Base-by-base conservation (phyloP, 75 land plant genomes). In the Cryptomeria japonica region DNA sequence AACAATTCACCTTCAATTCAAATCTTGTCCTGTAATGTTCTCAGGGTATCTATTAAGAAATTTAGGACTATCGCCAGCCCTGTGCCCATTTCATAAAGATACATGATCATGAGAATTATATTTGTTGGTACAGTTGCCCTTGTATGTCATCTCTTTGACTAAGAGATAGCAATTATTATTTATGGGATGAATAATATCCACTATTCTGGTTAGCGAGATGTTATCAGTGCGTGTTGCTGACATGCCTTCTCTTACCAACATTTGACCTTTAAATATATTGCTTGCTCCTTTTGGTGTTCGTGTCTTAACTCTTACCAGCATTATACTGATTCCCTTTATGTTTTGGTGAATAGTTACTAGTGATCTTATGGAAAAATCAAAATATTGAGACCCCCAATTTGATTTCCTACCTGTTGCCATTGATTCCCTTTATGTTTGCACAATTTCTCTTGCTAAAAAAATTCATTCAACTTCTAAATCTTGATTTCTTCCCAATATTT, bases 401-500 rank as follows among this genome's bases (percentile, higher is more conserved):
- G 16, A 34, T 75, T 25, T 75, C 77, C 77, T 13, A 32, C 38
- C 38, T 75, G 2, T 32, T 75, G 77, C 16, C 34, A 34, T 34
- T 34, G 37, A 75, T 75, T 25, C 51, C 1, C 51, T 49, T 9
- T 1, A 49, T 3, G 31, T n/a, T 46, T 82, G 31, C 84, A n/a
- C 2, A n/a, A 44, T n/a, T 34, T 44, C 32, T 82, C 51, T 82
- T 46, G 31, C 25, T 82, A 44, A 28, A 82, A 82, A n/a, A 49
- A 46, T 82, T 46, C 84, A 12, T 82, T 82, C 84, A 82, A 82
- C 84, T 41, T 84, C 18, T 55, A 25, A 19, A 46, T 80, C n/a
- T 87, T 87, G 14, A 14, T 8, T 37, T 77, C 38, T 85, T 85
- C 36, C 28, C 68, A 85, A 51, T 28, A 34, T 34, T 56, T 39